Evolutionary conservation across 768 basidiomycete species (phyloP).

Genomic region (Lactarius akahatsu): DNA sequence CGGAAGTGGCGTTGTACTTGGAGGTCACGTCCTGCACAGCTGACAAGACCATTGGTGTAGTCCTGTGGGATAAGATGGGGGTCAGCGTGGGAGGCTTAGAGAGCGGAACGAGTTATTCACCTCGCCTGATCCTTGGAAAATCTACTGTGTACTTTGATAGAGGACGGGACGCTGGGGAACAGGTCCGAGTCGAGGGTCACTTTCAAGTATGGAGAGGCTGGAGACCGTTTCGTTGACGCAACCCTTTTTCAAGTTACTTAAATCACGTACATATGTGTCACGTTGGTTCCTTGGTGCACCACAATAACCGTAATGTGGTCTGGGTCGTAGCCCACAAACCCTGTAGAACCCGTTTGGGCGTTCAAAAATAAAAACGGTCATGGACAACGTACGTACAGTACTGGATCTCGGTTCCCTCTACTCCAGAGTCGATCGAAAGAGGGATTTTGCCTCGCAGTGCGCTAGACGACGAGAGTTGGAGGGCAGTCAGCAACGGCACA

Average conservation of each 20-base stretch:
- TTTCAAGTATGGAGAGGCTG: background rate
- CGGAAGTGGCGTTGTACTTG: slow-evolving; percentile 38
- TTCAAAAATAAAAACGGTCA: background rate
- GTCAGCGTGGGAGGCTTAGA: background rate
- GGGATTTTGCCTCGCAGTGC: slow-evolving; percentile 6
- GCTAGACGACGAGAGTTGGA: background rate
- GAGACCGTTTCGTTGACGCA: background rate
- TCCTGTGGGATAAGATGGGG: slow-evolving; percentile 26
- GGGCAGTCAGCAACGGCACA: background rate
- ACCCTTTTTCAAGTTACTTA: background rate
- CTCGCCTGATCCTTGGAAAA: slow-evolving; percentile 50
- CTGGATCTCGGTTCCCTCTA: background rate
- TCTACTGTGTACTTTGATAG: slow-evolving; percentile 49
- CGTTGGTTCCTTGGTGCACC: slow-evolving; percentile 58
- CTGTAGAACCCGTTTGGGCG: background rate
- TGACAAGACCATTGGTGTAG: slow-evolving; percentile 41
- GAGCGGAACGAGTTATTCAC: background rate
- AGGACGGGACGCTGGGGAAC: slow-evolving; percentile 51
- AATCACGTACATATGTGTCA: background rate
- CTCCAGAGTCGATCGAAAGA: background rate
- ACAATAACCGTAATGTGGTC: slow-evolving; percentile 51
- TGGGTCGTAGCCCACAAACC: slow-evolving; percentile 52
- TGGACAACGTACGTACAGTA: background rate
- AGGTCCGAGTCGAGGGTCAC: slow-evolving; percentile 42
- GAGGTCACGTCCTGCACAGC: slow-evolving; percentile 43